Percentiles rank a stretch among this genome's conserved stretches.
phyloP scores from a whole-genome alignment of 495 filamentous ascomycete species.

The Podospora australis region DNA sequence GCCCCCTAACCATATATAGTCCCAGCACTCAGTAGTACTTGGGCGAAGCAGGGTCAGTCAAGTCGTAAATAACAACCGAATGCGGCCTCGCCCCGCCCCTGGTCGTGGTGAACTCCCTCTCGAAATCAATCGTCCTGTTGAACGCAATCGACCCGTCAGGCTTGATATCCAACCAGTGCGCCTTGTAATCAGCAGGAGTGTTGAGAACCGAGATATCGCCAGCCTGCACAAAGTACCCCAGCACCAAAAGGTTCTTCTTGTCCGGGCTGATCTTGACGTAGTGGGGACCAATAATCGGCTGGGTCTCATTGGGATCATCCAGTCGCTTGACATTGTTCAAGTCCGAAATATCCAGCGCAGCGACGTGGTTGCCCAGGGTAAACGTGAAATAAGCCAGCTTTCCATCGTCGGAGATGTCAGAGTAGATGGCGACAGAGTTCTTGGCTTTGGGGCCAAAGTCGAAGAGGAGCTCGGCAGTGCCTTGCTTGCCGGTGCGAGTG shows the following conservation, averaged over 20 bases:
- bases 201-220: conserved; percentile 56
- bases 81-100: conserved; percentile 56
- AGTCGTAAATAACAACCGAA: conserved; percentile 52
- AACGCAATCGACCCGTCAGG: conserved; percentile 49
- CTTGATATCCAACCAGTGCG: conserved; percentile 53
- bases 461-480: conserved; percentile 50
- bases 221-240: conserved; percentile 61
- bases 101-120: conserved; percentile 38
- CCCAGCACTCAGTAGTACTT: conserved; percentile 28
- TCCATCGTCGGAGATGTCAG: conserved; percentile 55
- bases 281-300: conserved; percentile 56
- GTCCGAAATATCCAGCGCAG: conserved; percentile 57
- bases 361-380: conserved; percentile 58
- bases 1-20: not conserved
- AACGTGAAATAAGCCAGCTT: conserved; percentile 54
- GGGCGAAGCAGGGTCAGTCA: conserved; percentile 43
- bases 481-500: conserved; percentile 44
- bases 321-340: conserved; percentile 53
- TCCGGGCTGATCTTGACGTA: conserved; percentile 60
- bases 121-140: conserved; percentile 55
- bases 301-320: conserved; percentile 51
- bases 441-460: conserved; percentile 52
- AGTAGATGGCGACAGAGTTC: conserved; percentile 55
- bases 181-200: conserved; percentile 57
- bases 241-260: conserved; percentile 56